A percentile compares a stretch with the other conserved stretches of the same genome.
Evolutionary conservation across 768 basidiomycete species (phyloP).

Genomic region (Phaffia australis): DNA sequence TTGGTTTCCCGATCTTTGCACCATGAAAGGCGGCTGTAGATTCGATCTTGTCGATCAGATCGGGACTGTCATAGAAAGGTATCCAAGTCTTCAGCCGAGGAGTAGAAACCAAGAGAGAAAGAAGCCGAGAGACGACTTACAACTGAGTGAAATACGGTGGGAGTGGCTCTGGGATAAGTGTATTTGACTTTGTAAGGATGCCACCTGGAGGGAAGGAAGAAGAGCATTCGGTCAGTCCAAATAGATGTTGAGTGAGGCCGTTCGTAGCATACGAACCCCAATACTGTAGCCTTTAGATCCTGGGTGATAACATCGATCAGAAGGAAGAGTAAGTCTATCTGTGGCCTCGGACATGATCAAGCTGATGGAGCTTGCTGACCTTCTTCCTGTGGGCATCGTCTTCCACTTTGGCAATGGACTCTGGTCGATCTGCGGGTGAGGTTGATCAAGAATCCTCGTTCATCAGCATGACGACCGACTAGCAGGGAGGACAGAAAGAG

Average conservation of each 20-base stretch:
- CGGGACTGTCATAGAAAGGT: slow-evolving; percentile 50
- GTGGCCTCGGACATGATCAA: background rate
- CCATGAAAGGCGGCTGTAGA: slow-evolving; percentile 54
- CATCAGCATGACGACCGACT: background rate
- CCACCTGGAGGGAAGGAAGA: slow-evolving; percentile 47
- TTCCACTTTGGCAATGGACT: slow-evolving; percentile 77
- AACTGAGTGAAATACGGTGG: slow-evolving; percentile 59
- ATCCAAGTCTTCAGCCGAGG: slow-evolving; percentile 22
- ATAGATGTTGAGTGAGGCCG: background rate
- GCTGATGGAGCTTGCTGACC: slow-evolving; percentile 31
- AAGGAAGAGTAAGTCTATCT: background rate
- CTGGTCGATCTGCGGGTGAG: slow-evolving; percentile 53
- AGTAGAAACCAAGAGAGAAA: slow-evolving; percentile 12
- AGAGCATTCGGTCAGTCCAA: background rate
- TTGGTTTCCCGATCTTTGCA: slow-evolving; percentile 58
- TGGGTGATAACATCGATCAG: background rate
- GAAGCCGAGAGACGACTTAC: slow-evolving; percentile 41
- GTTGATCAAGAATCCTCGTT: no score
- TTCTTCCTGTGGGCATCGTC: slow-evolving; percentile 59
- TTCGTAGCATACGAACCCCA: slow-evolving; percentile 25
- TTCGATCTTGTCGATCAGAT: slow-evolving; percentile 60
- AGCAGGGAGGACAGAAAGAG: background rate
- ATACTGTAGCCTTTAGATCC: slow-evolving; percentile 19
- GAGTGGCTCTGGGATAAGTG: slow-evolving; percentile 57
- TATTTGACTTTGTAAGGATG: slow-evolving; percentile 51